Percentiles rank a stretch among this genome's conserved stretches.
Conservation (phyloP, 1,139 yeast genomes). For the Zhuliangozyma blackwelliae region DNA sequence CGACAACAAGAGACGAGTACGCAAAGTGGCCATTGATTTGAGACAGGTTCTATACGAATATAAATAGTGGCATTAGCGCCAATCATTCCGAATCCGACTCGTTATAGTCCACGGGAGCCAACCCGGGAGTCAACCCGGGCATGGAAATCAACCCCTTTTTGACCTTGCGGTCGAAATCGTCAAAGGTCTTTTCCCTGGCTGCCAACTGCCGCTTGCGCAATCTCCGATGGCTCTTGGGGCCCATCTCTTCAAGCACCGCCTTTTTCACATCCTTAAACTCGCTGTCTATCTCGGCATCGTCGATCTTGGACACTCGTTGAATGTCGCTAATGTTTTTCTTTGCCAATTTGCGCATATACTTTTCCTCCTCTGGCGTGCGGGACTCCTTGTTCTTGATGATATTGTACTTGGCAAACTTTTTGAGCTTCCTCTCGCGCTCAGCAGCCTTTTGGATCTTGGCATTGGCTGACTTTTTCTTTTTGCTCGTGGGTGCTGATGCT, state of each 20-base stretch:
- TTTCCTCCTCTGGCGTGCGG: constrained; percentile 42
- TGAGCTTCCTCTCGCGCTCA: constrained; percentile 36
- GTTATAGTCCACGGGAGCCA: constrained; percentile 78
- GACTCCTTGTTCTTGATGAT: constrained; percentile 36
- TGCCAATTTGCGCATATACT: constrained; percentile 46
- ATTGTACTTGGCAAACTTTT: constrained; percentile 48
- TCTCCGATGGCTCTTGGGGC: constrained; percentile 18
- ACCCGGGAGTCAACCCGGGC: constrained; percentile 85
- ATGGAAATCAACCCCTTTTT: constrained; percentile 41
- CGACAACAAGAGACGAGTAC: constrained; percentile 68
- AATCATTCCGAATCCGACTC: constrained; percentile 39
- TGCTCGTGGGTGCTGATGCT: constrained; percentile 17
- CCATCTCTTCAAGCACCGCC: constrained; percentile 29
- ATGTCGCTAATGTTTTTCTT: constrained; percentile 46
- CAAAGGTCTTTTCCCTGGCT: constrained; percentile 7
- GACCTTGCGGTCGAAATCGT: constrained; percentile 41
- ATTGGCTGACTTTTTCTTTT: constrained; percentile 25
- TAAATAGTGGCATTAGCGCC: constrained; percentile 2
- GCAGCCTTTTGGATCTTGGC: constrained; percentile 31
- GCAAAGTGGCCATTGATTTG: constrained; percentile 73
- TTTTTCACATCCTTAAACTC: constrained; percentile 43
- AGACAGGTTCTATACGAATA: constrained; percentile 68
- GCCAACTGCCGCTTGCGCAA: constrained; percentile 24
- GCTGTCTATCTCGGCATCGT: constrained; percentile 36
- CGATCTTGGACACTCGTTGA: constrained; percentile 41